Percentiles rank a stretch among this genome's conserved stretches.
Evolutionary conservation across 2,329 filamentous ascomycete species (phyloP).

Genomic region (Cladosporium velox): DNA sequence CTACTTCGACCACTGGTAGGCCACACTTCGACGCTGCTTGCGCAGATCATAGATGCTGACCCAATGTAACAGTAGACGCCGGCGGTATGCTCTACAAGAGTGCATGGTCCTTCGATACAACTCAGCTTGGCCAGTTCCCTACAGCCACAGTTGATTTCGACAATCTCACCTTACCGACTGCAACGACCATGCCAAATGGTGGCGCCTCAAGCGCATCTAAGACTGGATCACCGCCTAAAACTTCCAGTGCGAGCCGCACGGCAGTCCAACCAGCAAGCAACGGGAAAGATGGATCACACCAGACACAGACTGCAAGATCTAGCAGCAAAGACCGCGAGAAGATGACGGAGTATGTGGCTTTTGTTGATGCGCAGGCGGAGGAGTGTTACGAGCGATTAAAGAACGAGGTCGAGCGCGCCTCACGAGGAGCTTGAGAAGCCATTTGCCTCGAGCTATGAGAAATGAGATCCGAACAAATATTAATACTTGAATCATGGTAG

Average conservation of each 20-base stretch:
- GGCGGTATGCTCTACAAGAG: neutral
- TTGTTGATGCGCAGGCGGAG: conserved; percentile 8
- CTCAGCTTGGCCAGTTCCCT: neutral
- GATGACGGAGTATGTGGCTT: conserved; percentile 3
- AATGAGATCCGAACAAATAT: neutral
- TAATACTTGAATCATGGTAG: neutral
- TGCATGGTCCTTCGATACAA: neutral
- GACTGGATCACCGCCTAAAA: neutral
- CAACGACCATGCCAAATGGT: neutral
- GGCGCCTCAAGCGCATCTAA: neutral
- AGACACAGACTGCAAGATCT: neutral
- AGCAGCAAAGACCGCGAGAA: neutral
- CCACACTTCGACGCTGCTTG: neutral
- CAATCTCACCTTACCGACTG: neutral
- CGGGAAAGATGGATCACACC: neutral
- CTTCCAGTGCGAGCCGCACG: neutral
- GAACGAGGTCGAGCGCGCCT: neutral
- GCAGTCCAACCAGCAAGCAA: neutral
- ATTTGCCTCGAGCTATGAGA: neutral
- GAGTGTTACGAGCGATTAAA: neutral
- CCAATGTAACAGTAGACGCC: neutral
- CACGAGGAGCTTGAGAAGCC: neutral
- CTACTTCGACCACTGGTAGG: neutral
- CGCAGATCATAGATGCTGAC: neutral
- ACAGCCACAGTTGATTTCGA: neutral